These are phyloP conservation scores for Fusarium heterosporum DNA, from an alignment of 2,329 filamentous ascomycete genomes.

Conservation along the genomic window DNA sequence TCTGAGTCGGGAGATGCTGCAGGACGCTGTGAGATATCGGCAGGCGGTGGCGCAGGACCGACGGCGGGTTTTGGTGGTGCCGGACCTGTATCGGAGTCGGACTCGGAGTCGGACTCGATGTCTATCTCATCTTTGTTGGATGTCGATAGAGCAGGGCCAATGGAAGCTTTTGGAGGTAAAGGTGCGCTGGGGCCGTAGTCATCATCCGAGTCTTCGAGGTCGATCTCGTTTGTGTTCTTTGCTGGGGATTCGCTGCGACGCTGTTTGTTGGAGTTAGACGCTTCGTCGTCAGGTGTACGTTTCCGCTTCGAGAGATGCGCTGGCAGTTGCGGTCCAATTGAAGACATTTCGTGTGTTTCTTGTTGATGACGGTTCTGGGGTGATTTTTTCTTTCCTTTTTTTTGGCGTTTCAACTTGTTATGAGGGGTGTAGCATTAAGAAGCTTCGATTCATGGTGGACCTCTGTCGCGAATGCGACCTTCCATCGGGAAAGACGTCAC, in stretches of 20 bases:
- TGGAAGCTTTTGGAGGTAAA: slow-evolving; percentile 29
- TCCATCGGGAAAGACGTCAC: slow-evolving; percentile 44
- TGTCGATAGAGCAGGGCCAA: slow-evolving; percentile 42
- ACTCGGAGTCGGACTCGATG: slow-evolving; percentile 55
- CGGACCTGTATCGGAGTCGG: slow-evolving; percentile 53
- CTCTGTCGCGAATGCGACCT: slow-evolving; percentile 32
- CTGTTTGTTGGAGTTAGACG: slow-evolving; percentile 59
- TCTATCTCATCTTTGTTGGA: slow-evolving; percentile 57
- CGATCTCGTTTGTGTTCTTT: slow-evolving; percentile 62
- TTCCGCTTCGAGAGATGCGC: slow-evolving; percentile 74
- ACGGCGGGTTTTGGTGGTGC: slow-evolving; percentile 51
- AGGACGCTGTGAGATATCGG: slow-evolving; percentile 38
- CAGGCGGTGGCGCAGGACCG: slow-evolving; percentile 53
- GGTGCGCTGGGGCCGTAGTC: slow-evolving; percentile 57
- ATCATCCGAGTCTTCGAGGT: slow-evolving; percentile 57
- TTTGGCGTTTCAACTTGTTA: slow-evolving; percentile 15
- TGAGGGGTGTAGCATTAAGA: slow-evolving; percentile 29
- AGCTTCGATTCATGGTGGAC: slow-evolving; percentile 33
- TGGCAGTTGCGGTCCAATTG: slow-evolving; percentile 77
- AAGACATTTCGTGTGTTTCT: slow-evolving; percentile 64
- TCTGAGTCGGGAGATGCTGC: slow-evolving; percentile 54
- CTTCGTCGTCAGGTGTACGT: slow-evolving; percentile 57
- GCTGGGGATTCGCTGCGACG: slow-evolving; percentile 45
- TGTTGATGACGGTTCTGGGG: neutral
- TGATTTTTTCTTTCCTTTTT: no score